Base-by-base conservation (phyloP, 2,329 filamentous ascomycete genomes). In the Thelonectria olida region DNA sequence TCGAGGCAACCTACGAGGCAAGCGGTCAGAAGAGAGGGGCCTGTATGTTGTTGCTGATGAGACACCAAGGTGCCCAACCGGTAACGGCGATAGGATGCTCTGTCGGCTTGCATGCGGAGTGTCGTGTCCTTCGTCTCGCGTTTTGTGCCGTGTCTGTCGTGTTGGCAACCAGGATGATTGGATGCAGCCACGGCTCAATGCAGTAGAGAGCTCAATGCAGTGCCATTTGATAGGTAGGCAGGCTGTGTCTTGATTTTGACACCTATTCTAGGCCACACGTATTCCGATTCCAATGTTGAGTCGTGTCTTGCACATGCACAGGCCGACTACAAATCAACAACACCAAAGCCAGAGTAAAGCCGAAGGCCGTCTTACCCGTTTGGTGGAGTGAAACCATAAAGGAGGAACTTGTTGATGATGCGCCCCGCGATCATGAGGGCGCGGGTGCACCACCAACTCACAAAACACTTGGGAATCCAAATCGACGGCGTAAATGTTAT, bases 221-320 rank as follows among this genome's bases (percentile, higher is more conserved):
- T 27, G n/a, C 25, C 31, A 34, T 34, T 34, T 34, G 12, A 34
- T 34, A 34, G 31, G 31, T 15, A 15, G 31, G n/a, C n/a, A n/a
- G n/a, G n/a, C n/a, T 5, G 34, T 5, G 7, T 36, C 5, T 36
- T 36, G 34, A 25, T 45, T 10, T 38, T 25, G 31, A 23, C 31
- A 17, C 27, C 23, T 28, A 9, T 5, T 5, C 38, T 22, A 12
- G 39, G 17, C 22, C n/a, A 20, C n/a, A 6, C n/a, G 5, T 34
- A 17, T 48, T 39, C 41, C 48, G 52, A 55, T 54, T 47, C 15
- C 9, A 31, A 12, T 28, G 27, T 38, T 15, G n/a, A 41, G 36
- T 47, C 20, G 25, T 53, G 55, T 58, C 31, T 58, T 41, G 55
- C 48, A 39, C 54, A 58, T 58, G 50, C 44, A 54, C 56, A 44